These are phyloP conservation scores for Galerina marginata DNA, from an alignment of 768 basidiomycete species.

Conservation along the genomic window DNA sequence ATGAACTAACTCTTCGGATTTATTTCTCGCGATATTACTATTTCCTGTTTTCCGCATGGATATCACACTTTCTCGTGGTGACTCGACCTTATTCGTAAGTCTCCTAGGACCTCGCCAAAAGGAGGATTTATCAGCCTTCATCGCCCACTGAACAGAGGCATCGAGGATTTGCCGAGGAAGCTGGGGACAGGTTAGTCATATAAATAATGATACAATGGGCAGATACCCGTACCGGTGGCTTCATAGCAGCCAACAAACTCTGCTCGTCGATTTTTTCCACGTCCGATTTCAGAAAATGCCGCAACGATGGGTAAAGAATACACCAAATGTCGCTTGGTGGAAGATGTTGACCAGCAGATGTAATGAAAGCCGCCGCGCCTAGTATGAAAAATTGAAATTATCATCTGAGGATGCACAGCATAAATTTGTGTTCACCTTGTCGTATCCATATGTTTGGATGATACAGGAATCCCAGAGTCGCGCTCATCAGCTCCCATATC, in stretches of 20 bases:
- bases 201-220: neutral
- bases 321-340: slow-evolving; percentile 94
- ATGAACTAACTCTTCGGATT: slow-evolving; percentile 75
- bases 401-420: neutral
- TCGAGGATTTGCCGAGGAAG: slow-evolving; percentile 77
- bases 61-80: slow-evolving; percentile 74
- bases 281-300: slow-evolving; percentile 87
- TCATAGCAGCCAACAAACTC: slow-evolving; percentile 75
- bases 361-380: slow-evolving; percentile 90
- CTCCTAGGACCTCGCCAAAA: slow-evolving; percentile 76
- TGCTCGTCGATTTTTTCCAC: slow-evolving; percentile 75
- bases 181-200: slow-evolving; percentile 39
- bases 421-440: slow-evolving; percentile 62
- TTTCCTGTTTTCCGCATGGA: slow-evolving; percentile 59
- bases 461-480: slow-evolving; percentile 86
- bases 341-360: slow-evolving; percentile 82
- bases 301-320: slow-evolving; percentile 90
- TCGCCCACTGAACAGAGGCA: slow-evolving; percentile 87
- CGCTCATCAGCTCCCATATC: slow-evolving; percentile 96
- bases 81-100: slow-evolving; percentile 56
- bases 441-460: slow-evolving; percentile 97
- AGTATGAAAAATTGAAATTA: slow-evolving; percentile 3
- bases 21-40: slow-evolving; percentile 51
- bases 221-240: slow-evolving; percentile 67
- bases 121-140: slow-evolving; percentile 76